A percentile compares a stretch with the other conserved stretches of the same genome.
Evolutionary conservation across 495 filamentous ascomycete species (phyloP).

Genomic region (Penicillium maclennaniae): DNA sequence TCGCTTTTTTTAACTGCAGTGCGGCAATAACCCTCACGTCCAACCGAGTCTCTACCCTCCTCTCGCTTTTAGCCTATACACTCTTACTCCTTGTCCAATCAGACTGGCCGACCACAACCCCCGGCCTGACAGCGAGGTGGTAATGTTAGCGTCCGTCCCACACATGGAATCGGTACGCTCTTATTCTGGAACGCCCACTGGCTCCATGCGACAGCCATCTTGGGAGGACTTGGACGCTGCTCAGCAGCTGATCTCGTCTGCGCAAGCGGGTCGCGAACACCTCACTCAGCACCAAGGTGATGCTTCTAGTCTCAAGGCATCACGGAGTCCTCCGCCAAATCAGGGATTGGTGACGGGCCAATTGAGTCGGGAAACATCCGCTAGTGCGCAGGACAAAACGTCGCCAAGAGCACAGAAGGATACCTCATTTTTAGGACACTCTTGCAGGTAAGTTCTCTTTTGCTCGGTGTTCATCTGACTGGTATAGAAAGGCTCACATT

Average conservation of each 20-base stretch:
- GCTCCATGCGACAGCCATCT: slow-evolving; percentile 39
- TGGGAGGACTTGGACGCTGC: slow-evolving; percentile 46
- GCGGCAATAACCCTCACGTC: slow-evolving; percentile 31
- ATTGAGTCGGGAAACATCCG: slow-evolving; percentile 7
- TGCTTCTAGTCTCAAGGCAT: slow-evolving; percentile 12
- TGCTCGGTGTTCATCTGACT: not conserved
- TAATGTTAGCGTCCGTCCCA: slow-evolving; percentile 40
- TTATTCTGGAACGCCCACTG: slow-evolving; percentile 30
- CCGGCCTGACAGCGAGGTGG: slow-evolving; percentile 15
- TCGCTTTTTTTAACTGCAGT: slow-evolving; percentile 36
- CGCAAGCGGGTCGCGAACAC: slow-evolving; percentile 42
- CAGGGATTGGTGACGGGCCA: slow-evolving; percentile 9
- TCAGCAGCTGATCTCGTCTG: slow-evolving; percentile 45
- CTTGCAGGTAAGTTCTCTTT: slow-evolving; percentile 47
- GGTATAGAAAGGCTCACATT: not conserved
- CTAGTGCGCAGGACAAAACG: slow-evolving; percentile 22
- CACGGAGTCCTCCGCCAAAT: slow-evolving; percentile 10
- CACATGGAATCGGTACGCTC: slow-evolving; percentile 43
- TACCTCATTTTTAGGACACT: slow-evolving; percentile 46
- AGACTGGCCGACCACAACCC: slow-evolving; percentile 1
- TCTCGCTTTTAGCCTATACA: slow-evolving; percentile 20
- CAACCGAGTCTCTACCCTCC: slow-evolving; percentile 1
- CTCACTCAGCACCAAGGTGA: slow-evolving; percentile 28
- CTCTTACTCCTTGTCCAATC: slow-evolving; percentile 1
- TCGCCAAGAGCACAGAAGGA: slow-evolving; percentile 39